Evolutionary conservation across 805 yeast genomes (phyloP).

Genomic region (Suhomyces sp.): DNA sequence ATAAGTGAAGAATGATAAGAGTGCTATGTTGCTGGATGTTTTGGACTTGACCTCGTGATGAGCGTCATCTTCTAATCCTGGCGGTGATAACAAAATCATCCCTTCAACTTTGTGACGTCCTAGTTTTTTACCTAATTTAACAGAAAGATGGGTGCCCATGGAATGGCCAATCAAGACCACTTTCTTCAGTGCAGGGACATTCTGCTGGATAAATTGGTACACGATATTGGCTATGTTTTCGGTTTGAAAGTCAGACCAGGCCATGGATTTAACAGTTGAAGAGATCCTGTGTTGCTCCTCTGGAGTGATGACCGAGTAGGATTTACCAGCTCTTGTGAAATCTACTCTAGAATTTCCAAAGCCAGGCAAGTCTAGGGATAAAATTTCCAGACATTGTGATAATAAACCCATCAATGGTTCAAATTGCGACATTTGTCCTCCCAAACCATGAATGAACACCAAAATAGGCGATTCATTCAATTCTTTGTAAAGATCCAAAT

Average conservation of each 20-base stretch:
- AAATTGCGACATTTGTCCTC: slow-evolving; percentile 86
- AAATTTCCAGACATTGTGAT: slow-evolving; percentile 57
- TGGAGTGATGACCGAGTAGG: slow-evolving; percentile 23
- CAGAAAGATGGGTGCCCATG: slow-evolving; percentile 61
- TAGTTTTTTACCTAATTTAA: slow-evolving; percentile 42
- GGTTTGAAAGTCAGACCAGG: slow-evolving; percentile 41
- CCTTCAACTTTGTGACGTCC: slow-evolving; percentile 44
- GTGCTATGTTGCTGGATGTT: slow-evolving; percentile 2
- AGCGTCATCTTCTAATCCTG: slow-evolving; percentile 31
- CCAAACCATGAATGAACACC: slow-evolving; percentile 80
- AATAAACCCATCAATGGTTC: slow-evolving; percentile 67
- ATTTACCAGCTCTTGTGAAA: slow-evolving; percentile 14
- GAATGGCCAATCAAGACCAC: slow-evolving; percentile 65
- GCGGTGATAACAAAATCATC: slow-evolving; percentile 49
- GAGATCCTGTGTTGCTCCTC: slow-evolving; percentile 33
- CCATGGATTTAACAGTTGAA: slow-evolving; percentile 26
- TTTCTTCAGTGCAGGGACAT: slow-evolving; percentile 39
- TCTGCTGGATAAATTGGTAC: slow-evolving; percentile 33
- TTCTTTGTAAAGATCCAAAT: slow-evolving; percentile 27
- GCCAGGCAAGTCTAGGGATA: slow-evolving; percentile 84
- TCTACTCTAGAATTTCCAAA: slow-evolving; percentile 56
- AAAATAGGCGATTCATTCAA: slow-evolving; percentile 55
- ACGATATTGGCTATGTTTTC: slow-evolving; percentile 42
- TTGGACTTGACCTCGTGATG: background rate
- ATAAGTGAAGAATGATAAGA: slow-evolving; percentile 32